These are phyloP conservation scores for Athelia psychrophila DNA, from an alignment of 1,284 basidiomycete species.

Conservation along the genomic window DNA sequence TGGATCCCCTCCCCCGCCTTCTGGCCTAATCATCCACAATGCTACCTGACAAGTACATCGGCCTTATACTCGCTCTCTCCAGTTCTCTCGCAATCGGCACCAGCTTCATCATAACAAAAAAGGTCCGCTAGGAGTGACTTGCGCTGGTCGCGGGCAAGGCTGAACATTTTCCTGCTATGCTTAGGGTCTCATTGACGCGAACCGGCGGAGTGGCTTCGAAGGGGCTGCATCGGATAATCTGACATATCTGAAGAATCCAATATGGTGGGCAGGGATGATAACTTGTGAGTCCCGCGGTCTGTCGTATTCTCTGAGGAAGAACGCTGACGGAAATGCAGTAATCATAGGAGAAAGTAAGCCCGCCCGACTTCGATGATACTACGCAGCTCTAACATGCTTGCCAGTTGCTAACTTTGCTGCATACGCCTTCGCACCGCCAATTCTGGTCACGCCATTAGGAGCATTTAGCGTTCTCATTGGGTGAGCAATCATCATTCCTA, in stretches of 20 bases:
- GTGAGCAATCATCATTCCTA: too few species aligned
- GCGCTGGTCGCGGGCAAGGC: too few species aligned
- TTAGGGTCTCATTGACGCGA: conserved; percentile 83
- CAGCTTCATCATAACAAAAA: conserved; percentile 96
- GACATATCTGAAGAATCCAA: conserved; percentile 87
- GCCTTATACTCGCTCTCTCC: conserved; percentile 80
- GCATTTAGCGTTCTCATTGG: conserved; percentile 96
- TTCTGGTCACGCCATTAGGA: conserved; percentile 94
- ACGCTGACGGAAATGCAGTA: conserved; percentile 46
- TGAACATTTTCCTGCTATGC: background rate
- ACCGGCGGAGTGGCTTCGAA: conserved; percentile 51
- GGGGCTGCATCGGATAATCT: conserved; percentile 73
- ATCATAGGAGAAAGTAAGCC: conserved; percentile 82
- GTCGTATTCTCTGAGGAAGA: too few species aligned
- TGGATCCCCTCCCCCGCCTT: background rate
- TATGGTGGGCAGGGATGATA: conserved; percentile 98
- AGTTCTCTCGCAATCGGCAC: conserved; percentile 87
- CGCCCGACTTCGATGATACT: background rate
- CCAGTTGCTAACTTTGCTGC: conserved; percentile 98
- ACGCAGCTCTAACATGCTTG: conserved; percentile 3
- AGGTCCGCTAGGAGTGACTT: conserved; percentile 55
- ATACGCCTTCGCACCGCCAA: conserved; percentile 97
- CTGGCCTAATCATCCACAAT: conserved; percentile 34
- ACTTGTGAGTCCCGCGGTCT: conserved; percentile 64
- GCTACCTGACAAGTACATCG: conserved; percentile 92